Evolutionary conservation across 2,329 filamentous ascomycete genomes (phyloP).

Genomic region (Botrytis cinerea): DNA sequence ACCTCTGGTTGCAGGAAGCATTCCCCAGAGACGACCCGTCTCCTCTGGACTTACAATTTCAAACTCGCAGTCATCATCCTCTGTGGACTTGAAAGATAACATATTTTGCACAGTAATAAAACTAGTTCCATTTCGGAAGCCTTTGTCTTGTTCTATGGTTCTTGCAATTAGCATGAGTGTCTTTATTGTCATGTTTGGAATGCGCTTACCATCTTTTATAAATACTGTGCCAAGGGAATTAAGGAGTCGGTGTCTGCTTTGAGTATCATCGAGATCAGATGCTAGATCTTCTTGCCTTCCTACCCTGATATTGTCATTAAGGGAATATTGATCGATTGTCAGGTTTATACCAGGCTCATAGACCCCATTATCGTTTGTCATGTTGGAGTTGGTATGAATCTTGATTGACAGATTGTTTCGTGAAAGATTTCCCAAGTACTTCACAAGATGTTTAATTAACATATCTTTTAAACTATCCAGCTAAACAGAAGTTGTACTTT

Average conservation of each 20-base stretch:
- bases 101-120: rapidly evolving
- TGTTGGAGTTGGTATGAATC: neutral
- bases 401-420: neutral
- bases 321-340: neutral
- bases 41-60: neutral
- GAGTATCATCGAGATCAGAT: neutral
- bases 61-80: neutral
- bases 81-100: neutral
- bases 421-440: neutral
- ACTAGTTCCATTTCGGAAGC: neutral
- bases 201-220: neutral
- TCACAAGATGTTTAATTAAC: neutral
- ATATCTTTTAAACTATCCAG: no score
- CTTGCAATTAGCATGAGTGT: rapidly evolving
- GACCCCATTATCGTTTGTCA: neutral
- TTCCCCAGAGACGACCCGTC: neutral
- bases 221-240: neutral
- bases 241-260: neutral
- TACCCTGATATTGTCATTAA: neutral
- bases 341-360: neutral
- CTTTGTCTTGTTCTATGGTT: neutral
- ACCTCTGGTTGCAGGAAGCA: neutral
- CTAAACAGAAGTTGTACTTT: neutral
- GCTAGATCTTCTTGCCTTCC: neutral
- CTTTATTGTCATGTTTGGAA: rapidly evolving